phyloP scores from a whole-genome alignment of 2,329 filamentous ascomycete species.

The Curvularia eragrostidis region DNA sequence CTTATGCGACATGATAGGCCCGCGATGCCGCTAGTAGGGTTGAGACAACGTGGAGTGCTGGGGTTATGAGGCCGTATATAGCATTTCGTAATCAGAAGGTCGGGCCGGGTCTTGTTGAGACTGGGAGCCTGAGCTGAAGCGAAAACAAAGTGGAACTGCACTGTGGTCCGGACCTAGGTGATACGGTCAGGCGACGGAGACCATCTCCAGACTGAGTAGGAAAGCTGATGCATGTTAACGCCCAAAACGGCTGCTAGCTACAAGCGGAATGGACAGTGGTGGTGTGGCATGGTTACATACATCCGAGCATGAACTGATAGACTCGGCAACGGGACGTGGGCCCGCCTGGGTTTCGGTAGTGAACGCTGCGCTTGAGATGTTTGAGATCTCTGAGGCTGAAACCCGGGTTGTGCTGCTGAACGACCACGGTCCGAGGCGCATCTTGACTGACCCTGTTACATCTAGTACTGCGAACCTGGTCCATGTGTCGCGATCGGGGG shows the following conservation, averaged over 20 bases:
- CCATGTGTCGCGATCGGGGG: background rate
- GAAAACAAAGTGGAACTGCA: slow-evolving; percentile 4
- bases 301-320: slow-evolving; percentile 21
- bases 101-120: slow-evolving; percentile 6
- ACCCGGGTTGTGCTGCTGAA: slow-evolving; percentile 18
- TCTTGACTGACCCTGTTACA: slow-evolving; percentile 6
- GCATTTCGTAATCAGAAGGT: slow-evolving; percentile 12
- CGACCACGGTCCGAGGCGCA: slow-evolving; percentile 11
- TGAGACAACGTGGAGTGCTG: slow-evolving; percentile 5
- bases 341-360: slow-evolving; percentile 9
- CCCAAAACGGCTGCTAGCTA: slow-evolving; percentile 12
- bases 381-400: slow-evolving; percentile 35
- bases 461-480: background rate
- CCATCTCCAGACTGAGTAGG: slow-evolving; percentile 7
- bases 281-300: slow-evolving; percentile 5
- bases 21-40: background rate
- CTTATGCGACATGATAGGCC: slow-evolving; percentile 7
- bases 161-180: slow-evolving; percentile 9
- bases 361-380: slow-evolving; percentile 24
- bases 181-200: slow-evolving; percentile 10
- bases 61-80: slow-evolving; percentile 20
- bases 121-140: slow-evolving; percentile 9
- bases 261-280: slow-evolving; percentile 1
- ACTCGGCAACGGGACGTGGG: slow-evolving; percentile 13
- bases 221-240: slow-evolving; percentile 11